A percentile compares a stretch with the other conserved stretches of the same genome.
phyloP scores from a whole-genome alignment of 352 stramenopile species.

The Globisporangium uncinulatum region DNA sequence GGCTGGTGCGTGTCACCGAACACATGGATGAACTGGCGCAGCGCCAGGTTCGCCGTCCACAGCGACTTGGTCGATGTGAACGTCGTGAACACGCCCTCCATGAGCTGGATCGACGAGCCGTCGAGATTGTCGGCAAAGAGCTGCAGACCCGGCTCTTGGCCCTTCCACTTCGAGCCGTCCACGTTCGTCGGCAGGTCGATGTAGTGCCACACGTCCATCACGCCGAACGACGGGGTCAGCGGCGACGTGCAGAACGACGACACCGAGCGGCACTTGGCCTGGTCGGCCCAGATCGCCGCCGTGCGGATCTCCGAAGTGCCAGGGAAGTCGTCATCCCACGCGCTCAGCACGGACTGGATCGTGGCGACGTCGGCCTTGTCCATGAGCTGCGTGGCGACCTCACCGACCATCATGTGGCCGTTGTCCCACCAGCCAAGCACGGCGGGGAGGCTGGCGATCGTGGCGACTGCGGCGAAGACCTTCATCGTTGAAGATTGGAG shows the following conservation, averaged over 20 bases:
- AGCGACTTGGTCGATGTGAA: slow-evolving; percentile 58
- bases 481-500: slow-evolving; percentile 22
- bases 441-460: slow-evolving; percentile 14
- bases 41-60: slow-evolving; percentile 51
- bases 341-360: slow-evolving; percentile 38
- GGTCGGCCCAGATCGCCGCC: slow-evolving; percentile 46
- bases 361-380: slow-evolving; percentile 30
- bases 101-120: slow-evolving; percentile 33
- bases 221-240: slow-evolving; percentile 32
- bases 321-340: slow-evolving; percentile 49
- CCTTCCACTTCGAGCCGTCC: slow-evolving; percentile 32
- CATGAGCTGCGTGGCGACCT: slow-evolving; percentile 52
- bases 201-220: slow-evolving; percentile 67
- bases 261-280: slow-evolving; percentile 49
- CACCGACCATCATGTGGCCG: slow-evolving; percentile 52
- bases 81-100: slow-evolving; percentile 40
- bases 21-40: slow-evolving; percentile 72
- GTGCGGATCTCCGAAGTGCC: slow-evolving; percentile 47
- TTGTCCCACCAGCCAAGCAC: slow-evolving; percentile 54
- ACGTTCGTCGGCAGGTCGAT: slow-evolving; percentile 56
- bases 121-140: slow-evolving; percentile 50
- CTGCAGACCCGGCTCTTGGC: slow-evolving; percentile 31
- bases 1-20: slow-evolving; percentile 61
- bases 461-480: slow-evolving; percentile 16
- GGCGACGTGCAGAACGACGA: slow-evolving; percentile 29